Evolutionary conservation across 352 stramenopile genomes (phyloP).

Genomic region (Globisporangium splendens): DNA sequence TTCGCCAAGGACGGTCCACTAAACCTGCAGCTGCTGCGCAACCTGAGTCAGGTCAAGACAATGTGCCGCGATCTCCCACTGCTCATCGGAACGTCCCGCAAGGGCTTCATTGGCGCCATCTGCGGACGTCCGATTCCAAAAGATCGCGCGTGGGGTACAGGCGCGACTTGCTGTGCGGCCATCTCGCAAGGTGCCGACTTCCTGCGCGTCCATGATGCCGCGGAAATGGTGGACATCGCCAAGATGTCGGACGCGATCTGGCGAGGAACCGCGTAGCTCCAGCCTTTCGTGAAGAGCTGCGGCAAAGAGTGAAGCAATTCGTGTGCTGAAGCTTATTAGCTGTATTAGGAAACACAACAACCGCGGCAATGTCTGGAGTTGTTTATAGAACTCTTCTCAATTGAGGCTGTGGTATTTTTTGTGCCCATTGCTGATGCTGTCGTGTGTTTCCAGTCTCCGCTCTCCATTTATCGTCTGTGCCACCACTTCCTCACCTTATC

Average conservation of each 20-base stretch:
- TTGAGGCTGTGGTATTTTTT: no score
- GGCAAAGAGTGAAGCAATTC: no score
- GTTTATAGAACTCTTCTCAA: no score
- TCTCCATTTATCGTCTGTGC: no score
- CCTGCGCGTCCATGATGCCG: conserved; percentile 95
- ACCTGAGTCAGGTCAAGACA: conserved; percentile 55
- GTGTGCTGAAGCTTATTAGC: no score
- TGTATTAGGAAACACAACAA: no score
- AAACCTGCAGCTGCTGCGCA: conserved; percentile 90
- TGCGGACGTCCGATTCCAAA: conserved; percentile 77
- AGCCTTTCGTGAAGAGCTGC: no score
- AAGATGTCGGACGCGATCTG: conserved; percentile 93
- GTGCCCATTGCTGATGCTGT: no score
- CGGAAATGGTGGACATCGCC: conserved; percentile 87
- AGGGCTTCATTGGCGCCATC: conserved; percentile 97
- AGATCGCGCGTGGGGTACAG: conserved; percentile 91
- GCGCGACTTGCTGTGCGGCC: conserved; percentile 89
- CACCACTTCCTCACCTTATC: no score
- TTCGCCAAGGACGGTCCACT: conserved; percentile 94
- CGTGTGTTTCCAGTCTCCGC: no score
- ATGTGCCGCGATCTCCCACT: conserved; percentile 46
- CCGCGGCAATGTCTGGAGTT: no score
- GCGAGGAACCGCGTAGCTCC: conserved; percentile 7
- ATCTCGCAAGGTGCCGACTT: conserved; percentile 82
- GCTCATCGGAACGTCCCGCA: conserved; percentile 92